These are phyloP conservation scores for Mycena crocata DNA, from an alignment of 768 basidiomycete genomes.

Conservation along the genomic window DNA sequence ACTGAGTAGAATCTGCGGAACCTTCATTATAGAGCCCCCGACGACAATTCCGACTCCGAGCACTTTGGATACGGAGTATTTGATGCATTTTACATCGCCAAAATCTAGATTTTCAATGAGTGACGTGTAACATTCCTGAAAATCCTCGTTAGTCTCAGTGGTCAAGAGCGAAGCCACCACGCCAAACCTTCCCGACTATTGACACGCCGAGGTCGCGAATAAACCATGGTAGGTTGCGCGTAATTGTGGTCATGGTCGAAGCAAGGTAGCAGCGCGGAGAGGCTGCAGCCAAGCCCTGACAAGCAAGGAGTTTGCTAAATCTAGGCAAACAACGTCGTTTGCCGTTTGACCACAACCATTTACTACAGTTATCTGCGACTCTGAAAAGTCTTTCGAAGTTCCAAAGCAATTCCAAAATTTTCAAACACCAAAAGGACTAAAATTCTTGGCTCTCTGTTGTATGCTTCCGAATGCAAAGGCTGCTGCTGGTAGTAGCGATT, in stretches of 20 bases:
- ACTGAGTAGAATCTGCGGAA: slow-evolving; percentile 93
- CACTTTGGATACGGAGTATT: slow-evolving; percentile 92
- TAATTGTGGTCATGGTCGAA: slow-evolving; percentile 76
- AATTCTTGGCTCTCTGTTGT: no score
- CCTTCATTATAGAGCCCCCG: slow-evolving; percentile 95
- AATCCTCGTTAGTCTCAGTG: slow-evolving; percentile 12
- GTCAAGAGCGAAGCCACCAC: no score
- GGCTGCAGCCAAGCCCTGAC: neutral
- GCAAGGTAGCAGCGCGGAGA: neutral
- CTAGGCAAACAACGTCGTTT: no score
- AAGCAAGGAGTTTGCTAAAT: neutral
- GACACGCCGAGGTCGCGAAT: slow-evolving; percentile 84
- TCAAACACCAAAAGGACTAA: no score
- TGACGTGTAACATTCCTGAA: slow-evolving; percentile 89
- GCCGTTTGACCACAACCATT: no score
- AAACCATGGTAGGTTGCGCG: slow-evolving; percentile 87
- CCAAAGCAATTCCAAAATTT: no score
- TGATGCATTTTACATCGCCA: slow-evolving; percentile 83
- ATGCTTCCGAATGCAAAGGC: no score
- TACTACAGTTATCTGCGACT: no score
- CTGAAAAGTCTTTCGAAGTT: no score
- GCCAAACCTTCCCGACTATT: slow-evolving; percentile 81
- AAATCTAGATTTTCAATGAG: slow-evolving; percentile 90
- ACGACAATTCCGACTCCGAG: slow-evolving; percentile 93
- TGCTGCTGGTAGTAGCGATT: no score